phyloP scores from a whole-genome alignment of 768 basidiomycete species.

The Pleurotus salmoneostramineus region DNA sequence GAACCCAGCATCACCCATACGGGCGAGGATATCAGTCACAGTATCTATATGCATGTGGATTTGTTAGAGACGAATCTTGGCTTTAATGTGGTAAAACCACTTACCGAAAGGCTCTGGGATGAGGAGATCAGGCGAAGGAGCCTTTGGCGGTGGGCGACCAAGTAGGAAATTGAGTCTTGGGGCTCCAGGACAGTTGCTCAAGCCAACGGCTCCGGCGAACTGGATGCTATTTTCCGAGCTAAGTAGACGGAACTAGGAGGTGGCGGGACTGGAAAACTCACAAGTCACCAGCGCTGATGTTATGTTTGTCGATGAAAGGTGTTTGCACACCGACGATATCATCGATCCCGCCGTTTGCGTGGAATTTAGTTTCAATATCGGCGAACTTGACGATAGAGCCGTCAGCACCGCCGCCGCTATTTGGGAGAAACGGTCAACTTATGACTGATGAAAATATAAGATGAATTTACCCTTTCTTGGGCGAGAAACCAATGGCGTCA shows the following conservation, averaged over 20 bases:
- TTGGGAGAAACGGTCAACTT: background rate
- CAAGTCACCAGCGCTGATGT: conserved; percentile 31
- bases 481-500: conserved; percentile 39
- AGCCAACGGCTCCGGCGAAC: conserved; percentile 30
- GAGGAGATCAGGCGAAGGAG: conserved; percentile 13
- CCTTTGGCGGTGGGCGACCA: conserved; percentile 18
- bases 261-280: conserved; percentile 10
- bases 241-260: no score
- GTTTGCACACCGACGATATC: conserved; percentile 24
- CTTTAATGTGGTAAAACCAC: background rate
- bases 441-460: background rate
- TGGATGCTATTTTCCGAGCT: conserved; percentile 22
- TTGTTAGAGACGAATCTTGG: background rate
- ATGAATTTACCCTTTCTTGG: conserved; percentile 22
- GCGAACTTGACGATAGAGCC: conserved; percentile 34
- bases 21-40: conserved; percentile 14
- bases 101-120: conserved; percentile 20
- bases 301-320: conserved; percentile 21
- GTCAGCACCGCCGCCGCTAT: conserved; percentile 31
- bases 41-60: conserved; percentile 6
- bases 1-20: conserved; percentile 10
- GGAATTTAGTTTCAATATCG: conserved; percentile 26
- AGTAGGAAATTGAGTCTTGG: conserved; percentile 24
- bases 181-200: conserved; percentile 30
- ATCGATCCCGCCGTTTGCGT: conserved; percentile 28